These are phyloP conservation scores for Tylopilus orsonianus DNA, from an alignment of 1,284 basidiomycete species.

Conservation along the genomic window DNA sequence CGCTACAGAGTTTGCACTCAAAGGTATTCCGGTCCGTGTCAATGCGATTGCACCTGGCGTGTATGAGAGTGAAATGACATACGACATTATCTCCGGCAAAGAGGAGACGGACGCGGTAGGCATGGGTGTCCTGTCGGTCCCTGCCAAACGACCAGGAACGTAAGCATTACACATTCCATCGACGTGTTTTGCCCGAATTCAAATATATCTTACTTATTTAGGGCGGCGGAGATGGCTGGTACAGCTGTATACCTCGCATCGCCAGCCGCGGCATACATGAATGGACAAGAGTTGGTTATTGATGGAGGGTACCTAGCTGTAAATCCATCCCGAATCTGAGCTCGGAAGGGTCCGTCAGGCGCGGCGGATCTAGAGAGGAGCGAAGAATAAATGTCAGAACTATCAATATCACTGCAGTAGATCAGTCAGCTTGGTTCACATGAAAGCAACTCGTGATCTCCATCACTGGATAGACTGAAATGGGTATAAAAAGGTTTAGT, in stretches of 20 bases:
- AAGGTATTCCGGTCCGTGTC: conserved; percentile 66
- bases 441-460: conserved; percentile 3
- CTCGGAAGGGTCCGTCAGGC: not conserved
- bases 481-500: not conserved
- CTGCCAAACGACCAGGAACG: conserved; percentile 64
- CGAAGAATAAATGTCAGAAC: not conserved
- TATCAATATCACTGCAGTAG: not conserved
- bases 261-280: conserved; percentile 66
- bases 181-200: not conserved
- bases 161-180: conserved; percentile 37
- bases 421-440: conserved; percentile 1
- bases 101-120: conserved; percentile 51
- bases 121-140: conserved; percentile 57
- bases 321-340: conserved; percentile 51
- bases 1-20: conserved; percentile 70
- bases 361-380: not conserved
- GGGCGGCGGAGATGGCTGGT: conserved; percentile 70
- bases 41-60: conserved; percentile 70
- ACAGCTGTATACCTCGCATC: conserved; percentile 73
- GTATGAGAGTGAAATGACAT: conserved; percentile 76
- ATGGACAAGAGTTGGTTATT: conserved; percentile 71
- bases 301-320: conserved; percentile 75
- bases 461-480: not conserved
- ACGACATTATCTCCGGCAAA: conserved; percentile 46
- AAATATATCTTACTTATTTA: conserved; percentile 29